Percentiles rank a stretch among this genome's conserved stretches.
These are phyloP conservation scores for Linderniella brevidens DNA, from an alignment of 257 asterid genomes.

Conservation along the genomic window DNA sequence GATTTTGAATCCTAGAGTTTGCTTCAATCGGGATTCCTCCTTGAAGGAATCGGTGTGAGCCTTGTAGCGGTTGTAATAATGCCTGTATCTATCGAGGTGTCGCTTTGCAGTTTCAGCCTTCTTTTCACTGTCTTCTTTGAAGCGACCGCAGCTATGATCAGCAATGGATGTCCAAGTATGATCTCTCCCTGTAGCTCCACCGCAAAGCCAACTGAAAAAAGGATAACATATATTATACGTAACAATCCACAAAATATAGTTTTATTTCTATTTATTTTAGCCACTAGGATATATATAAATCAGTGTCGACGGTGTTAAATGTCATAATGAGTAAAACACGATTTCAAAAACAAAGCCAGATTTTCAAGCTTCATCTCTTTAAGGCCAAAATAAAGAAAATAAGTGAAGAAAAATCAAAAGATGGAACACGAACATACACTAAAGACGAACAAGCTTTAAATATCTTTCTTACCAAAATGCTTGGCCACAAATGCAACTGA, in stretches of 20 bases:
- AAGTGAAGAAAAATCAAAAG: neutral
- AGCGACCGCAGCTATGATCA: slow-evolving; percentile 91
- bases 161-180: slow-evolving; percentile 64
- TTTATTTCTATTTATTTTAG: neutral
- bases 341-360: no score
- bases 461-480: slow-evolving; percentile 62
- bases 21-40: slow-evolving; percentile 60
- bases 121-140: slow-evolving; percentile 47
- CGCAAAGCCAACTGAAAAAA: slow-evolving; percentile 80
- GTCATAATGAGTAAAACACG: no score
- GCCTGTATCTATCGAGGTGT: slow-evolving; percentile 78
- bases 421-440: neutral
- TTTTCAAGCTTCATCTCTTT: no score
- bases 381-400: neutral
- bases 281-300: no score
- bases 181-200: slow-evolving; percentile 79
- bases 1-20: slow-evolving; percentile 44
- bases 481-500: slow-evolving; percentile 92
- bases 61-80: slow-evolving; percentile 79
- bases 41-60: slow-evolving; percentile 78
- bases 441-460: neutral
- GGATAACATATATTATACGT: slow-evolving; percentile 12
- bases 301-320: no score
- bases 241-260: neutral
- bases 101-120: slow-evolving; percentile 60